Base-by-base conservation (phyloP, 352 stramenopile species). In the Pythium aristosporum region DNA sequence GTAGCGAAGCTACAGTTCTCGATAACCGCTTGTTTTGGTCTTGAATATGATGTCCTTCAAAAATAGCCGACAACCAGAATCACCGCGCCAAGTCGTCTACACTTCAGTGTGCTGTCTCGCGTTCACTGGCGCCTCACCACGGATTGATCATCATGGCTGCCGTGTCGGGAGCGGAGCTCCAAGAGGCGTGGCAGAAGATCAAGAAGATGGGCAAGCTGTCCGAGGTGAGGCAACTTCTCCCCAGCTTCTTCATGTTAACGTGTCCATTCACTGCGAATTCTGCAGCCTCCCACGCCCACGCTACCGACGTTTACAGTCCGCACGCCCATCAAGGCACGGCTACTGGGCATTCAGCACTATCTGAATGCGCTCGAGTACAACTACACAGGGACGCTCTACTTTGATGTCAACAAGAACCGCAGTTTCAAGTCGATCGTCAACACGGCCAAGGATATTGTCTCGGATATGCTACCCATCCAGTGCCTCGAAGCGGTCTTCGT, bases 401-500 rank as follows among this genome's bases (percentile, higher is more conserved):
- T 96, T 53, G 78, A 91, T 43, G 77, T 94, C 30, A 89, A 82
- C 69, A 96, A 96, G 55, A 91, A 96, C 58, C 82, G 86, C 23
- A 95, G 87, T 64, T 91, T 93, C 66, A 95, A 96, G 68, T 93
- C 85, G 47, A 89, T 96, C 21, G 82, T 85, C 6, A 85, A 79
- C 30, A 96, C 87, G 0, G 88, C 88, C 3, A 93, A 94, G 57
- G 87, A 96, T 15, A 96, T 96, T 49, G 67, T 91, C 23, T 79
- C 77, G 47, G 83, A 96, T 28, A 72, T 78, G n/a, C 64, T 96
- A 20, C 86, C 88, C 25, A 96, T 96, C 51, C 87, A 96, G 61
- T 96, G 87, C 68, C 76, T 96, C 9, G 88, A 96, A 73, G 88
- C 84, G 2, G 85, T 96, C 5, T 96, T 96, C 51, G 68, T 96